These are phyloP conservation scores for Urostyla sp. DNA, from an alignment of 73 alveolate genomes.

Conservation along the genomic window DNA sequence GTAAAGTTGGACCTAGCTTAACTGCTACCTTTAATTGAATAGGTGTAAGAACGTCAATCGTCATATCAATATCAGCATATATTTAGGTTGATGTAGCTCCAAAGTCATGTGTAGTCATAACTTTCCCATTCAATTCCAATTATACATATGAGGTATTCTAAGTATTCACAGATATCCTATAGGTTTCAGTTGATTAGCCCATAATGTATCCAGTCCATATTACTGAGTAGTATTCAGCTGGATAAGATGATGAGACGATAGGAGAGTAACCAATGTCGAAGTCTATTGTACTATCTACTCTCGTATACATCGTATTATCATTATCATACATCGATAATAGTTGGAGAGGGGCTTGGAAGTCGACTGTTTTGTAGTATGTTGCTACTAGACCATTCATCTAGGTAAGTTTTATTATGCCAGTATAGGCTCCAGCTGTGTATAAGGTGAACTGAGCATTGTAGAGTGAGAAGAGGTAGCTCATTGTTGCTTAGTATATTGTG, in stretches of 20 bases:
- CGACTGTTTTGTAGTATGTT: conserved; percentile 60
- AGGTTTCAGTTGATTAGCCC: conserved; percentile 63
- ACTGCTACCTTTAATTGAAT: conserved; percentile 14
- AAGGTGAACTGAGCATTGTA: conserved; percentile 46
- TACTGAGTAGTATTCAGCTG: conserved; percentile 57
- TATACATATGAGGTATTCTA: conserved; percentile 9
- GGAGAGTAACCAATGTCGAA: conserved; percentile 38
- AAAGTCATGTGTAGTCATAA: conserved; percentile 14
- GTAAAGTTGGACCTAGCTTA: conserved; percentile 53
- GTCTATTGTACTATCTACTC: conserved; percentile 43
- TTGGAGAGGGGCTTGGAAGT: conserved; percentile 50
- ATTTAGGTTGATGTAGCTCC: background rate
- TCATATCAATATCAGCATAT: conserved; percentile 51
- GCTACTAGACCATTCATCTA: conserved; percentile 63
- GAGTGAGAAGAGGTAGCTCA: conserved; percentile 25
- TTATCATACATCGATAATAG: conserved; percentile 32
- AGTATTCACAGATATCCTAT: conserved; percentile 41
- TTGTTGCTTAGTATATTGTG: background rate
- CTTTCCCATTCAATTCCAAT: conserved; percentile 4
- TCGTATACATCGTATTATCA: conserved; percentile 46
- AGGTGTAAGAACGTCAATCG: background rate
- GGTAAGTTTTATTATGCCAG: conserved; percentile 25
- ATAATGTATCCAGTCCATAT: conserved; percentile 61
- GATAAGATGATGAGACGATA: conserved; percentile 30
- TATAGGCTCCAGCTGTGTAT: conserved; percentile 40